Evolutionary conservation across 1,284 basidiomycete species (phyloP).

Genomic region (Butyriboletus appendiculatus): DNA sequence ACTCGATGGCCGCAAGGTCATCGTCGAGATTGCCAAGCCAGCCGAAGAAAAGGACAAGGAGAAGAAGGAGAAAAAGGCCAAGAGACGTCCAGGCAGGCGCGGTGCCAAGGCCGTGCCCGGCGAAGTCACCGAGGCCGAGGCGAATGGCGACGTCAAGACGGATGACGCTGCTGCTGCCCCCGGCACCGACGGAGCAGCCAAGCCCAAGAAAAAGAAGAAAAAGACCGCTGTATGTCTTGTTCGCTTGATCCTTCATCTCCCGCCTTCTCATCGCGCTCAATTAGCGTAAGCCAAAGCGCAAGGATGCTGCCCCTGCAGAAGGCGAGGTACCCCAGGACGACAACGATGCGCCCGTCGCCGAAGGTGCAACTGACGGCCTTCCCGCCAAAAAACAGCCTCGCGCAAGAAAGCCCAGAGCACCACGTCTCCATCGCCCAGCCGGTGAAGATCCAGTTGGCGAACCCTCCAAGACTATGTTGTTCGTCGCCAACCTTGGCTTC

Average conservation of each 20-base stretch:
- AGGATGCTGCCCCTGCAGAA: constrained; percentile 39
- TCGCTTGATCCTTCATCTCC: constrained; percentile 1
- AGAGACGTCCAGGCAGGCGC: constrained; percentile 77
- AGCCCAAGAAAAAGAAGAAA: constrained; percentile 84
- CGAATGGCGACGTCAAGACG: constrained; percentile 66
- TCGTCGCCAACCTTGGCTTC: constrained; percentile 96
- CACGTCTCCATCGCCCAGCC: constrained; percentile 60
- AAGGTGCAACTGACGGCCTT: constrained; percentile 36
- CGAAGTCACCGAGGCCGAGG: constrained; percentile 84
- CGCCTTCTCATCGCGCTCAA: constrained; percentile 16
- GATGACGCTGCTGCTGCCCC: constrained; percentile 48
- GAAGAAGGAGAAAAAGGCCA: constrained; percentile 68
- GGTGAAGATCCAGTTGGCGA: constrained; percentile 80
- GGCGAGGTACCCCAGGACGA: constrained; percentile 39
- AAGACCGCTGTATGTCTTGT: constrained; percentile 53
- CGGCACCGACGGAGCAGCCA: constrained; percentile 56
- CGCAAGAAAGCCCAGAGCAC: constrained; percentile 59
- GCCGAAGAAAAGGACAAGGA: constrained; percentile 83
- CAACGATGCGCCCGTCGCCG: constrained; percentile 38
- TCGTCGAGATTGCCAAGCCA: constrained; percentile 89
- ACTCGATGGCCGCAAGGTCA: constrained; percentile 84
- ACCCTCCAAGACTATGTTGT: constrained; percentile 83
- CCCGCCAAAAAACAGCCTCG: constrained; percentile 52
- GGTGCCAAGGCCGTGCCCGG: constrained; percentile 81
- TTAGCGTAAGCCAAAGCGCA: constrained; percentile 60